phyloP scores from a whole-genome alignment of 371 early-diverging fungal species.

The Mucor circinelloides region DNA sequence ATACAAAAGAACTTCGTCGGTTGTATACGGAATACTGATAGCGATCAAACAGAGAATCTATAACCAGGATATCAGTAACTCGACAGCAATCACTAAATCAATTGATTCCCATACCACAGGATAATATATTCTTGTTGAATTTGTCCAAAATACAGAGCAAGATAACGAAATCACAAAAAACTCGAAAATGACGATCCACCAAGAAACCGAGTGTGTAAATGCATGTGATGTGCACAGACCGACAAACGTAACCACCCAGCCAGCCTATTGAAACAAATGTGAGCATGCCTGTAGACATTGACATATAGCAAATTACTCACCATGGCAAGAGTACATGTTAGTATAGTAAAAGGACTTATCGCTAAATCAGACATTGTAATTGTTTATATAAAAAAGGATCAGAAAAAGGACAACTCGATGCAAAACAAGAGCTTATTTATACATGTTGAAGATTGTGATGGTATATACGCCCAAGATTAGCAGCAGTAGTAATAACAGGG shows the following conservation, averaged over 20 bases:
- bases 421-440: neutral
- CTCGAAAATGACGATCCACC: conserved; percentile 42
- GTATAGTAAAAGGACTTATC: conserved; percentile 13
- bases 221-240: conserved; percentile 37
- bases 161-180: conserved; percentile 26
- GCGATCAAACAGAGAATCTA: conserved; percentile 38
- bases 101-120: conserved; percentile 22
- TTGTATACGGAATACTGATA: conserved; percentile 36
- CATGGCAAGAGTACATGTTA: conserved; percentile 15
- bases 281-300: neutral
- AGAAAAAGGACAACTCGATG: neutral
- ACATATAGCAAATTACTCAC: neutral
- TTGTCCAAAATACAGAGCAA: conserved; percentile 29
- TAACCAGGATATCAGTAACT: neutral
- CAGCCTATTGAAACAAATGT: conserved; percentile 25
- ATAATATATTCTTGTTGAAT: conserved; percentile 21
- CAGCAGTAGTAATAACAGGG: neutral
- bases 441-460: neutral
- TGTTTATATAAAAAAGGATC: neutral
- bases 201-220: conserved; percentile 25
- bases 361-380: conserved; percentile 5
- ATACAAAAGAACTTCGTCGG: conserved; percentile 29
- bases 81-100: neutral
- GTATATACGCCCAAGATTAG: neutral
- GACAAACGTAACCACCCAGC: conserved; percentile 43